These are phyloP conservation scores for Ophiosphaerella herpotricha DNA, from an alignment of 2,329 filamentous ascomycete species.

Conservation along the genomic window DNA sequence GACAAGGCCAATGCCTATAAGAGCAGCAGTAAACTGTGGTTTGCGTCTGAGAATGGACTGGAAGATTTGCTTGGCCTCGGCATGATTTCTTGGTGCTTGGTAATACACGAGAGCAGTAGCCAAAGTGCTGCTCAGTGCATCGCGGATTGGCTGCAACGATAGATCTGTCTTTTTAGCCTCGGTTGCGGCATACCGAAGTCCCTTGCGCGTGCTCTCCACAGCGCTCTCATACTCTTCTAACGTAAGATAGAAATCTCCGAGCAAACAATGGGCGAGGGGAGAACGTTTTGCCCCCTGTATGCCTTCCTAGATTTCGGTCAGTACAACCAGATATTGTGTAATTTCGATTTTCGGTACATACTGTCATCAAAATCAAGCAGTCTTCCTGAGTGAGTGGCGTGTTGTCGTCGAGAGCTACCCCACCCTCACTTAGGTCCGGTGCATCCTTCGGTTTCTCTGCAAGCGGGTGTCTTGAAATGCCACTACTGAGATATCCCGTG, in stretches of 20 bases:
- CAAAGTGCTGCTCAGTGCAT: slow-evolving; percentile 76
- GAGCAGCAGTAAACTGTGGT: slow-evolving; percentile 73
- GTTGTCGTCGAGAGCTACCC: slow-evolving; percentile 52
- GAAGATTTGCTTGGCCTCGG: slow-evolving; percentile 85
- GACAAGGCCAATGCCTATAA: slow-evolving; percentile 89
- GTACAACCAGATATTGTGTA: neutral
- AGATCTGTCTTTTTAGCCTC: slow-evolving; percentile 72
- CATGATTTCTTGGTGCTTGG: slow-evolving; percentile 86
- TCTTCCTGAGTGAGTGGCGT: slow-evolving; percentile 72
- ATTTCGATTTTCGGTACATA: slow-evolving; percentile 8
- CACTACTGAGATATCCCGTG: slow-evolving; percentile 79
- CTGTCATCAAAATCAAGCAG: slow-evolving; percentile 75
- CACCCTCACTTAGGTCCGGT: slow-evolving; percentile 53
- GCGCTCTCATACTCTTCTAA: slow-evolving; percentile 84
- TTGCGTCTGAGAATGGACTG: slow-evolving; percentile 79
- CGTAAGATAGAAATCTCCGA: slow-evolving; percentile 80
- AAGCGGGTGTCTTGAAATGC: slow-evolving; percentile 79
- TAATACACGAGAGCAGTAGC: slow-evolving; percentile 89
- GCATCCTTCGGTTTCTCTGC: slow-evolving; percentile 39
- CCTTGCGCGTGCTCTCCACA: slow-evolving; percentile 78
- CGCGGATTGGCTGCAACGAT: slow-evolving; percentile 61
- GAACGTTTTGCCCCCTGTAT: slow-evolving; percentile 63
- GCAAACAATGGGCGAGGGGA: slow-evolving; percentile 78
- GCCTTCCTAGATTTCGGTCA: slow-evolving; percentile 45
- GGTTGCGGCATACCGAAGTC: slow-evolving; percentile 62